phyloP scores from a whole-genome alignment of 2,329 filamentous ascomycete species.

The Zalaria obscura region DNA sequence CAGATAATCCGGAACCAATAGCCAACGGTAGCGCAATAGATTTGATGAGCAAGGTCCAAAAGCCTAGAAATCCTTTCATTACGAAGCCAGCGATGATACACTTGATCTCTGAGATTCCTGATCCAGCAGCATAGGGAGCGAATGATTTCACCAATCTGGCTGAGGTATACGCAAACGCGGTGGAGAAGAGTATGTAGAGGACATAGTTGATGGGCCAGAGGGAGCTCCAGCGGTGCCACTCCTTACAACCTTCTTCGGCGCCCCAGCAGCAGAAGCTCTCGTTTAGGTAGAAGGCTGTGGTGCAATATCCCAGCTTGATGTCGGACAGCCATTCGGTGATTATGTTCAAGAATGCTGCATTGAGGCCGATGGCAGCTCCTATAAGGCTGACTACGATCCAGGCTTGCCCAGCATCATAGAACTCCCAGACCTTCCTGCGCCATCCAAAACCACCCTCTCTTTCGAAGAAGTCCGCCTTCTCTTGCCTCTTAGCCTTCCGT shows the following conservation, averaged over 20 bases:
- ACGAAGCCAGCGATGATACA: constrained; percentile 98
- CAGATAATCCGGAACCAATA: constrained; percentile 84
- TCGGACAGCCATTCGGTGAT: constrained; percentile 94
- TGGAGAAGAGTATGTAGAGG: constrained; percentile 71
- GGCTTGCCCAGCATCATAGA: constrained; percentile 90
- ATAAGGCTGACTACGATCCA: constrained; percentile 97
- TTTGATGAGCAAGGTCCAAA: constrained; percentile 87
- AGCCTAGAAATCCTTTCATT: constrained; percentile 94
- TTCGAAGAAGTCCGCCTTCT: constrained; percentile 58
- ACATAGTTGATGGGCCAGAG: constrained; percentile 71
- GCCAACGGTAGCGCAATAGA: constrained; percentile 79
- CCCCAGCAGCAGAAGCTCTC: constrained; percentile 98
- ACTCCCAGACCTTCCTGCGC: constrained; percentile 67
- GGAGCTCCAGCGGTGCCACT: constrained; percentile 82
- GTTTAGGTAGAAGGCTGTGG: constrained; percentile 91
- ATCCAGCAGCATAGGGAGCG: constrained; percentile 90
- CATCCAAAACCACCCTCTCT: constrained; percentile 56
- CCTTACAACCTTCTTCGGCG: constrained; percentile 71
- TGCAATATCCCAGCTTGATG: constrained; percentile 91
- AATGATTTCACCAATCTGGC: constrained; percentile 79
- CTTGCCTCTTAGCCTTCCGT: constrained; percentile 59
- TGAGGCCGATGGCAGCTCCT: constrained; percentile 80
- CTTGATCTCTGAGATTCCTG: constrained; percentile 97
- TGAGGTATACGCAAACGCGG: constrained; percentile 63
- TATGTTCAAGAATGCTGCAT: constrained; percentile 87